Conservation (phyloP, 2,329 filamentous ascomycete genomes). For the Xylaria sp. region DNA sequence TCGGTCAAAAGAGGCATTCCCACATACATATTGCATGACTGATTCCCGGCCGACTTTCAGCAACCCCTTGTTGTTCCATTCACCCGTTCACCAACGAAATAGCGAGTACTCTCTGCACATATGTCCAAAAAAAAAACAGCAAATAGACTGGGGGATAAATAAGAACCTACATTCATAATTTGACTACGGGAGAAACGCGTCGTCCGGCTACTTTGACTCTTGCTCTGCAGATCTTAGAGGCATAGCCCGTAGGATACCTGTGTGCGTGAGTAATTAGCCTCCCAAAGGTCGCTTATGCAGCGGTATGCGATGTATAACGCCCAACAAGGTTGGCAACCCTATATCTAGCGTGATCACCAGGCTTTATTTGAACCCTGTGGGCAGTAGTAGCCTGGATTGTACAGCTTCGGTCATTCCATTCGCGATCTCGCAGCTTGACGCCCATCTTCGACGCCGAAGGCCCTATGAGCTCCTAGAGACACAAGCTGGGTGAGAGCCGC, state of each 20-base stretch:
- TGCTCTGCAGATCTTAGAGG: neutral
- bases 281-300: neutral
- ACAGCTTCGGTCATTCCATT: constrained; percentile 8
- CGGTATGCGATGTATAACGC: neutral
- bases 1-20: neutral
- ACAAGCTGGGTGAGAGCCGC: neutral
- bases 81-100: neutral
- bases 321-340: constrained; percentile 8
- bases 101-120: neutral
- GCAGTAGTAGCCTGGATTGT: neutral
- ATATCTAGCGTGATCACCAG: neutral
- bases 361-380: constrained; percentile 9
- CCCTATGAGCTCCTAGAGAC: neutral
- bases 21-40: neutral
- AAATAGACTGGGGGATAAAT: no score
- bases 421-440: constrained; percentile 2
- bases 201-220: no score
- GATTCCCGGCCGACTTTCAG: neutral
- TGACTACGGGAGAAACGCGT: no score
- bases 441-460: constrained; percentile 6
- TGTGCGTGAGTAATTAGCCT: no score
- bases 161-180: no score
- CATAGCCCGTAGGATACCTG: no score
- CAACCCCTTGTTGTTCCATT: constrained; percentile 20
- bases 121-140: no score